Conservation (phyloP, 306 rosid genomes). For the Vachellia pachyceras region DNA sequence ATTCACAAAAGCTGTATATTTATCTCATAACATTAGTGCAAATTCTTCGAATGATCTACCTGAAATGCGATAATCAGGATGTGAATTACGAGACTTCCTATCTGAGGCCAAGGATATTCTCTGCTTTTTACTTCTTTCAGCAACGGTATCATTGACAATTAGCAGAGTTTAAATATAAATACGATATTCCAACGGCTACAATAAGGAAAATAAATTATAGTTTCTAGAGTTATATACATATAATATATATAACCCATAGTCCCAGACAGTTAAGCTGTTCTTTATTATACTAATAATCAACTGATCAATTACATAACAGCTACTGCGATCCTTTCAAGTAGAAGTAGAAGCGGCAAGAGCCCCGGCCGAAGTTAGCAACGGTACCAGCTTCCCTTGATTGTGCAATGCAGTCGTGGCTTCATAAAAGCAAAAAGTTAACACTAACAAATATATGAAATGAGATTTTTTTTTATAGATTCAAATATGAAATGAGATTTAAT, state of each 20-base stretch:
- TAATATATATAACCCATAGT: background rate
- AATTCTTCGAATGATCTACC: background rate
- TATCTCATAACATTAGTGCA: background rate
- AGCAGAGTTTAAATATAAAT: conserved; percentile 3
- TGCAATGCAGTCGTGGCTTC: conserved; percentile 67
- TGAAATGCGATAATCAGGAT: background rate
- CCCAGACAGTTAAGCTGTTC: background rate
- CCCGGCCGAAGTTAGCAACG: conserved; percentile 74
- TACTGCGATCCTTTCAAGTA: conserved; percentile 36
- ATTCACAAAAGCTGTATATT: background rate
- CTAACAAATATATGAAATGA: background rate
- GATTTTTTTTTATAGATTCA: no score
- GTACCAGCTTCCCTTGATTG: conserved; percentile 67
- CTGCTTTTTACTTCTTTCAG: background rate
- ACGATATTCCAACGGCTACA: background rate
- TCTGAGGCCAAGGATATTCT: background rate
- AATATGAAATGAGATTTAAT: conserved; percentile 26
- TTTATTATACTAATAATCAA: conserved; percentile 38
- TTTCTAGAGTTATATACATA: background rate
- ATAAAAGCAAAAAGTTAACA: conserved; percentile 26
- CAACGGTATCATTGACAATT: background rate
- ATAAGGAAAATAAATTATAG: background rate
- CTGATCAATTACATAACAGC: conserved; percentile 10
- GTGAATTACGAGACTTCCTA: background rate
- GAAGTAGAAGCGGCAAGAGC: conserved; percentile 49